A percentile compares a stretch with the other conserved stretches of the same genome.
These are phyloP conservation scores for Isatis tinctoria DNA, from an alignment of 345 rosid genomes.

Conservation along the genomic window DNA sequence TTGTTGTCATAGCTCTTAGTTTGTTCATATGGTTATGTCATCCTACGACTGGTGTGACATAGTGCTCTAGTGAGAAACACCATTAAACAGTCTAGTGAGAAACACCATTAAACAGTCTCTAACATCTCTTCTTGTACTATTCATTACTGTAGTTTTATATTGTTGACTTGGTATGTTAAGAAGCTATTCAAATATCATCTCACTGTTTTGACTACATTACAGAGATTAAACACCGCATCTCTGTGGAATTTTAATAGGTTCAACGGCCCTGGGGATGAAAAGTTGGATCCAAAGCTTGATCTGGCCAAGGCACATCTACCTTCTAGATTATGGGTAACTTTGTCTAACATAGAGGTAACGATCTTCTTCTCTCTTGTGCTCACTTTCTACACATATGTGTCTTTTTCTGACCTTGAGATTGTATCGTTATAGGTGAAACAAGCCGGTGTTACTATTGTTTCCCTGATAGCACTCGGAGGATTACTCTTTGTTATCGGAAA, in stretches of 20 bases:
- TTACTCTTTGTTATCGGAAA: conserved; percentile 68
- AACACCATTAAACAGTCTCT: too few relatives aligned
- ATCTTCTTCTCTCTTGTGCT: not conserved
- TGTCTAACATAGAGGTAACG: conserved; percentile 61
- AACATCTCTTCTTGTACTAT: too few relatives aligned
- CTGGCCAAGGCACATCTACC: conserved; percentile 47
- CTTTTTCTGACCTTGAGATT: not conserved
- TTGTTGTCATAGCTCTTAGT: too few relatives aligned
- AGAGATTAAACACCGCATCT: too few relatives aligned
- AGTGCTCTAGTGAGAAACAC: too few relatives aligned
- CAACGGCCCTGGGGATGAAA: conserved; percentile 63
- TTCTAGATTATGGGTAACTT: conserved; percentile 39
- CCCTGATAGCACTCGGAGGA: conserved; percentile 68
- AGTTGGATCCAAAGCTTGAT: conserved; percentile 57
- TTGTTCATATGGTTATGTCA: too few relatives aligned
- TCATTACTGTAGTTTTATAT: too few relatives aligned
- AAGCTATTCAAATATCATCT: too few relatives aligned
- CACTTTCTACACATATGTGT: not conserved
- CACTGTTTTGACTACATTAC: too few relatives aligned
- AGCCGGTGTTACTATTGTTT: conserved; percentile 13
- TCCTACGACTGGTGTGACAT: too few relatives aligned
- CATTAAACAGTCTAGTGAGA: too few relatives aligned
- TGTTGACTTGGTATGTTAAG: too few relatives aligned
- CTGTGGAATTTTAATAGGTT: not conserved
- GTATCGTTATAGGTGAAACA: conserved; percentile 41